Percentiles rank a stretch among this genome's conserved stretches.
Conservation (phyloP, 2,329 filamentous ascomycete genomes). For the Verticillium klebahnii region DNA sequence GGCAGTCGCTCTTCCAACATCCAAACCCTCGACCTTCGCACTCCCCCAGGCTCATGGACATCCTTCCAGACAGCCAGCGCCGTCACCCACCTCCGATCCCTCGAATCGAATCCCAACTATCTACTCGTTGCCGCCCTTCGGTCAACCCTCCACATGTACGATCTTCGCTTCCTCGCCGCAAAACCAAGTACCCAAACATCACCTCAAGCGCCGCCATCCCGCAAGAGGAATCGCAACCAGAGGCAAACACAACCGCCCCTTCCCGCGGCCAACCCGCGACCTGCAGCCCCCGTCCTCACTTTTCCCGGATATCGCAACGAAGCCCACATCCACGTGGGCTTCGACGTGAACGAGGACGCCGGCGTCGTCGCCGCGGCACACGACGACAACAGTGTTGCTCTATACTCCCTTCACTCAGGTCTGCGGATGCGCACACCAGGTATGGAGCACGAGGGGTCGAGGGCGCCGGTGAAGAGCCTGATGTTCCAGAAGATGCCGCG, state of each 20-base stretch:
- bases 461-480: slow-evolving; percentile 34
- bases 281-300: slow-evolving; percentile 28
- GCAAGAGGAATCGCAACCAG: neutral
- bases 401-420: slow-evolving; percentile 48
- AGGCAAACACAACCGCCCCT: neutral
- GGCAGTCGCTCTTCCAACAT: slow-evolving; percentile 46
- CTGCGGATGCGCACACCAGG: slow-evolving; percentile 23
- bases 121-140: slow-evolving; percentile 48
- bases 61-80: slow-evolving; percentile 30
- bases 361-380: slow-evolving; percentile 51
- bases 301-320: slow-evolving; percentile 49
- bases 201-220: neutral
- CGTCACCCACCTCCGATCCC: slow-evolving; percentile 44
- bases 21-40: slow-evolving; percentile 40
- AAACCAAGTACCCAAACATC: slow-evolving; percentile 2
- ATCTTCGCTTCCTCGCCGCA: slow-evolving; percentile 39
- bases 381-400: slow-evolving; percentile 39
- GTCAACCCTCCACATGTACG: slow-evolving; percentile 50
- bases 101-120: slow-evolving; percentile 35
- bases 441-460: slow-evolving; percentile 16
- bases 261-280: neutral
- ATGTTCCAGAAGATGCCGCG: slow-evolving; percentile 40
- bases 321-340: slow-evolving; percentile 42
- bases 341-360: slow-evolving; percentile 42
- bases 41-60: slow-evolving; percentile 24